Evolutionary conservation across 495 filamentous ascomycete genomes (phyloP).

Genomic region (Xylona heveae): DNA sequence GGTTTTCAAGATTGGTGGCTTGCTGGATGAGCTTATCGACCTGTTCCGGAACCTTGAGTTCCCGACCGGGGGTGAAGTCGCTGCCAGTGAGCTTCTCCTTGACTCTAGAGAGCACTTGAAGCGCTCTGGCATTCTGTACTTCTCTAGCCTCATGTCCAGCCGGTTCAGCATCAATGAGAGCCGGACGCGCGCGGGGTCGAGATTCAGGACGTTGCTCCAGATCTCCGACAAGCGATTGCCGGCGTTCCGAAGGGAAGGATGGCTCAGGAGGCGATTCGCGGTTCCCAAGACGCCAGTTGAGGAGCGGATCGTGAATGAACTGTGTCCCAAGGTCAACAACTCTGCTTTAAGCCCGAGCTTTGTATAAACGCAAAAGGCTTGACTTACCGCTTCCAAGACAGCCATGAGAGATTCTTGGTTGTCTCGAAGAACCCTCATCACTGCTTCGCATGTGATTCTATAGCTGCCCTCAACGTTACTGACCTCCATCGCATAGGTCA

Average conservation of each 20-base stretch:
- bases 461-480: constrained; percentile 98
- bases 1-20: constrained; percentile 88
- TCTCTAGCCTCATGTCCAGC: constrained; percentile 31
- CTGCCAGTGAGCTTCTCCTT: constrained; percentile 77
- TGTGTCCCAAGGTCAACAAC: too few species aligned
- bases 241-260: constrained; percentile 59
- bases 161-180: constrained; percentile 12
- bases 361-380: too few species aligned
- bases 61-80: constrained; percentile 46
- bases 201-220: constrained; percentile 1
- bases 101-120: constrained; percentile 81
- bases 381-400: constrained; percentile 83
- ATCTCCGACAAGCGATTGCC: constrained; percentile 22
- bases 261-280: constrained; percentile 62
- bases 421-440: constrained; percentile 88
- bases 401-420: constrained; percentile 99
- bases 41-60: constrained; percentile 69
- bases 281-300: constrained; percentile 87
- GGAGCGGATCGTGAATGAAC: constrained; percentile 95
- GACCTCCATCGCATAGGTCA: constrained; percentile 98
- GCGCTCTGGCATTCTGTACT: constrained; percentile 75
- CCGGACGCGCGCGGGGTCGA: constrained; percentile 16
- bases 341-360: too few species aligned
- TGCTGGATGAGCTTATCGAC: constrained; percentile 87
- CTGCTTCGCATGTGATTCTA: constrained; percentile 90